phyloP scores from a whole-genome alignment of 176 grass and related monocot genomes.

The Musa troglodytarum region DNA sequence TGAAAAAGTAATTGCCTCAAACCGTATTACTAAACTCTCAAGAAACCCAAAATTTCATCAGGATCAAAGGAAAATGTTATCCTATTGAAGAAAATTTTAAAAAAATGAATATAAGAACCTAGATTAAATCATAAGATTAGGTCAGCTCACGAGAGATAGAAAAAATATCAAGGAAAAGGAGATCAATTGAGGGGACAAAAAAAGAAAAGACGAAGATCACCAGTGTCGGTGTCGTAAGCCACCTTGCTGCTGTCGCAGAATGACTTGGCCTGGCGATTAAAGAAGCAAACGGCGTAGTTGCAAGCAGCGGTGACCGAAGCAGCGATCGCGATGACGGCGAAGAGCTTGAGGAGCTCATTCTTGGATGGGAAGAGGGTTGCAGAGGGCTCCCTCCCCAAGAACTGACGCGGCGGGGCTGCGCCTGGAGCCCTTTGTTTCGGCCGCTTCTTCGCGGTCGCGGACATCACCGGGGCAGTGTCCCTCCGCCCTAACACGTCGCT shows the following conservation, averaged over 20 bases:
- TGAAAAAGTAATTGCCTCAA: not conserved
- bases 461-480: conserved; percentile 1
- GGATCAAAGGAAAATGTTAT: too few relatives aligned
- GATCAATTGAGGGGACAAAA: not conserved
- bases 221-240: conserved; percentile 25
- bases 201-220: not conserved
- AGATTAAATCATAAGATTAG: not conserved
- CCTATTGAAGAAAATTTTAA: too few relatives aligned
- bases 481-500: not conserved
- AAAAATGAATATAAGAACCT: not conserved
- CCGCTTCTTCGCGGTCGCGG: conserved; percentile 22
- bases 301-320: conserved; percentile 44
- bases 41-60: too few relatives aligned
- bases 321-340: conserved; percentile 60
- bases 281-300: conserved; percentile 29
- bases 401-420: not conserved
- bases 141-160: too few relatives aligned
- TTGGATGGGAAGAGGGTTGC: conserved; percentile 49
- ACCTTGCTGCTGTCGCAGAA: conserved; percentile 58
- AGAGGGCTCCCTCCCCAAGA: conserved; percentile 40
- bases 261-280: conserved; percentile 44
- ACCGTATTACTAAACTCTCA: not conserved
- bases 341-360: conserved; percentile 44
- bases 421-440: conserved; percentile 12
- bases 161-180: not conserved